Conservation (phyloP, 2,329 filamentous ascomycete species). For the Sporothrix globosa region DNA sequence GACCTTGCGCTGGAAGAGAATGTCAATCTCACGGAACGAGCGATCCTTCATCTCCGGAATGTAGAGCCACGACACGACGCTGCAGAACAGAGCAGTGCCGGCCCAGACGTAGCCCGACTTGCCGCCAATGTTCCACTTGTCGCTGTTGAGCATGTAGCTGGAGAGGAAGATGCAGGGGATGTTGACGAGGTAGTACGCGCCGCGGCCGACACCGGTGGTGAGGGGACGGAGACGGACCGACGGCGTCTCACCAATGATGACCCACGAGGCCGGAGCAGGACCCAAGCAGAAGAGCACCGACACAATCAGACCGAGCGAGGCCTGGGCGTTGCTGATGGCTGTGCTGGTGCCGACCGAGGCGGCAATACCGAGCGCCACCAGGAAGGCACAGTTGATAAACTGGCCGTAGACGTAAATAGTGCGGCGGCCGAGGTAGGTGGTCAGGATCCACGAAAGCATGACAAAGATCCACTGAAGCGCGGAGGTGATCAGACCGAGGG, state of each 20-base stretch:
- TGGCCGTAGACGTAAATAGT: conserved; percentile 36
- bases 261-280: conserved; percentile 49
- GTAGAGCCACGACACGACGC: conserved; percentile 52
- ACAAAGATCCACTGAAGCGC: conserved; percentile 64
- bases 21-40: conserved; percentile 65
- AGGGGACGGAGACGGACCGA: conserved; percentile 43
- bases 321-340: conserved; percentile 39
- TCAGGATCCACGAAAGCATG: conserved; percentile 70
- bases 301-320: conserved; percentile 34
- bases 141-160: conserved; percentile 47
- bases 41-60: conserved; percentile 61
- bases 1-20: conserved; percentile 58
- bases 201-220: conserved; percentile 41
- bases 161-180: conserved; percentile 40
- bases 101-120: conserved; percentile 65
- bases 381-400: conserved; percentile 33
- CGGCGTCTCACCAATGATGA: conserved; percentile 48
- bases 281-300: conserved; percentile 63
- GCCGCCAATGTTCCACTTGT: conserved; percentile 51
- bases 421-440: conserved; percentile 44
- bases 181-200: conserved; percentile 41
- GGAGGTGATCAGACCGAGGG: conserved; percentile 66
- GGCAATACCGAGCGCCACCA: conserved; percentile 37
- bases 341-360: conserved; percentile 48
- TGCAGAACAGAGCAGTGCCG: conserved; percentile 60